These are phyloP conservation scores for Zoysia matrella DNA, from an alignment of 202 grass and related monocot genomes.

Conservation along the genomic window DNA sequence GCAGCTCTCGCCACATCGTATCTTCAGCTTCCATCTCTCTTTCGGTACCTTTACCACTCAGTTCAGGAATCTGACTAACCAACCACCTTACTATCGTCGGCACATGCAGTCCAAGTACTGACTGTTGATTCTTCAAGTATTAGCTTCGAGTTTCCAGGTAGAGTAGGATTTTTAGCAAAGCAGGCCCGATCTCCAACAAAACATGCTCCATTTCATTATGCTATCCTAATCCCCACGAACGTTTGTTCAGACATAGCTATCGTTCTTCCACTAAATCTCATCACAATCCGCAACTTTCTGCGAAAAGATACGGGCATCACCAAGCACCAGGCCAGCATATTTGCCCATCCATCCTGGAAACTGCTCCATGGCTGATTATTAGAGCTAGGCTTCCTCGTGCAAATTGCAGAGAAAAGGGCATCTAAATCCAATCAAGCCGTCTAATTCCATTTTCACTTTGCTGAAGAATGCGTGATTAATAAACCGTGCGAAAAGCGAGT, in stretches of 20 bases:
- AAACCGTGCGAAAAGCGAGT: slow-evolving; percentile 9
- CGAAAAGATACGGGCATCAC: slow-evolving; percentile 37
- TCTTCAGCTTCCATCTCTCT: slow-evolving; percentile 34
- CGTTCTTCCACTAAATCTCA: slow-evolving; percentile 50
- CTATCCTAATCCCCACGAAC: slow-evolving; percentile 41
- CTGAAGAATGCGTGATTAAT: slow-evolving; percentile 39
- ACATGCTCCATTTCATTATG: slow-evolving; percentile 41
- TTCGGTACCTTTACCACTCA: slow-evolving; percentile 11
- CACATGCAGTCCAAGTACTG: slow-evolving; percentile 29
- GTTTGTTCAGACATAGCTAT: slow-evolving; percentile 57
- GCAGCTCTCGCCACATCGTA: background rate
- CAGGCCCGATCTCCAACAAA: background rate
- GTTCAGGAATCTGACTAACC: slow-evolving; percentile 29
- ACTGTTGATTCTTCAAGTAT: background rate
- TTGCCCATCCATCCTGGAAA: slow-evolving; percentile 41
- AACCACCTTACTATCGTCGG: slow-evolving; percentile 32
- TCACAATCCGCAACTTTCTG: slow-evolving; percentile 38
- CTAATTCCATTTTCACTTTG: slow-evolving; percentile 28
- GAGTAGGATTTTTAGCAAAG: slow-evolving; percentile 10
- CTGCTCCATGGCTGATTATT: background rate
- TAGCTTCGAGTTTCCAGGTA: background rate
- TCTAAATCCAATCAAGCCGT: slow-evolving; percentile 49
- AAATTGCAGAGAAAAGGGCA: slow-evolving; percentile 37
- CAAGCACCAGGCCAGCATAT: slow-evolving; percentile 32
- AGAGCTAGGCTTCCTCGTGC: slow-evolving; percentile 10